Base-by-base conservation (phyloP, 1,284 basidiomycete species). In the Rhodotorula sp. region DNA sequence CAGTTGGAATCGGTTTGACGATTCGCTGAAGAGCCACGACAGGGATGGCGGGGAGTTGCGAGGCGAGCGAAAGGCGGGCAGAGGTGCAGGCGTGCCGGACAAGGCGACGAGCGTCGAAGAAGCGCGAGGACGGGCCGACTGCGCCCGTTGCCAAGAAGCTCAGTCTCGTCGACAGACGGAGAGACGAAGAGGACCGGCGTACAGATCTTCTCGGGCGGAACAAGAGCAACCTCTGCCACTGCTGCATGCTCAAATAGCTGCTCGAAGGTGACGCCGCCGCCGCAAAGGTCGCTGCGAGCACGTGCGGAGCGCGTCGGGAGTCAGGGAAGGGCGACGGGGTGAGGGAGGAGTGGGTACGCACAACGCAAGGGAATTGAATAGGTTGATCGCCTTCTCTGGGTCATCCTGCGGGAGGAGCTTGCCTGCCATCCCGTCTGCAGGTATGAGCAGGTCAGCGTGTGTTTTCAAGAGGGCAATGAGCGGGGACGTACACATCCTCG, bases 291-390 rank as follows among this genome's bases (percentile, higher is more conserved):
- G 61, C 67, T 69, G 61, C 19, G 36, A 3, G 27, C 36, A 21
- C 4, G 19, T 9, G 2, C 12, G 6, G 2, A 22, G 4, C 1
- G 39, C 5, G 56, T 50, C 27, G 25, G 32, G 13, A 41, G 7
- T n/a, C 9, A 19, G 12, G 13, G 37, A 58, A 27, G 19, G 19
- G 48, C 1, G 48, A 7, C 12, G 25, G 27, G 12, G 44, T 4
- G 44, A 19, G 44, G 12, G 9, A 25, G 25, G 25, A n/a, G 36
- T 29, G 12, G 34, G 37, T 37, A 57, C 67, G 55, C 41, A 60
- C 67, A 64, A 69, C 19, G 67, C 67, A 27, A 69, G 61, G 19
- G 67, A 56, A 32, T 69, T 69, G 62, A 69, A 69, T 8, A 69
- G 57, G 39, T 64, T 64, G 39, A 64, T 27, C 1, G 61, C 67